Conservation (phyloP, 2,329 filamentous ascomycete genomes). For the Pyrenochaeta sp. region DNA sequence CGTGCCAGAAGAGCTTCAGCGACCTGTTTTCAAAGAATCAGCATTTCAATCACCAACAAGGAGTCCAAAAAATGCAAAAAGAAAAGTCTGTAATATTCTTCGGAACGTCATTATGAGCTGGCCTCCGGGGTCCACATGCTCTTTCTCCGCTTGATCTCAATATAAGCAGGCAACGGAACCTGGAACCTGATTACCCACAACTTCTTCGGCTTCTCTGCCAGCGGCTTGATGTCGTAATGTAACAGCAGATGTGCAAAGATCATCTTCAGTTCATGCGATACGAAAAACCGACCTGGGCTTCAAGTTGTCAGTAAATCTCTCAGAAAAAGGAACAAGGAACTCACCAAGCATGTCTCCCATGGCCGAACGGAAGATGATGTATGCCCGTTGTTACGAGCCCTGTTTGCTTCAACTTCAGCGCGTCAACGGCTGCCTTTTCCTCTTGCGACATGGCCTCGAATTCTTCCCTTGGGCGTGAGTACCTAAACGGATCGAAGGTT, state of each 20-base stretch:
- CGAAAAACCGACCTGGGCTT: slow-evolving; percentile 50
- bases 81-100: not conserved
- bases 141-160: slow-evolving; percentile 18
- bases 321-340: slow-evolving; percentile 33
- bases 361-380: slow-evolving; percentile 62
- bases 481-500: slow-evolving; percentile 35
- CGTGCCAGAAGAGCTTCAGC: no score
- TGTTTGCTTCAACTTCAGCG: slow-evolving; percentile 47
- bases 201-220: slow-evolving; percentile 30
- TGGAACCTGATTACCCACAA: slow-evolving; percentile 21
- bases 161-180: slow-evolving; percentile 10
- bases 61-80: no score
- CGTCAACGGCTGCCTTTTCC: slow-evolving; percentile 24
- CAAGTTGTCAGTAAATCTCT: slow-evolving; percentile 7
- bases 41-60: no score
- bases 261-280: slow-evolving; percentile 48
- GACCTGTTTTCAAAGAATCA: no score
- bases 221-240: slow-evolving; percentile 47
- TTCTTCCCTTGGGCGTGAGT: slow-evolving; percentile 28
- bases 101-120: not conserved
- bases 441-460: slow-evolving; percentile 25
- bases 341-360: slow-evolving; percentile 60
- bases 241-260: slow-evolving; percentile 46
- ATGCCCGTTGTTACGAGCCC: slow-evolving; percentile 64
- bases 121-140: slow-evolving; percentile 14